Evolutionary conservation across 1,284 basidiomycete species (phyloP).

Genomic region (Boletus albobrunnescens): DNA sequence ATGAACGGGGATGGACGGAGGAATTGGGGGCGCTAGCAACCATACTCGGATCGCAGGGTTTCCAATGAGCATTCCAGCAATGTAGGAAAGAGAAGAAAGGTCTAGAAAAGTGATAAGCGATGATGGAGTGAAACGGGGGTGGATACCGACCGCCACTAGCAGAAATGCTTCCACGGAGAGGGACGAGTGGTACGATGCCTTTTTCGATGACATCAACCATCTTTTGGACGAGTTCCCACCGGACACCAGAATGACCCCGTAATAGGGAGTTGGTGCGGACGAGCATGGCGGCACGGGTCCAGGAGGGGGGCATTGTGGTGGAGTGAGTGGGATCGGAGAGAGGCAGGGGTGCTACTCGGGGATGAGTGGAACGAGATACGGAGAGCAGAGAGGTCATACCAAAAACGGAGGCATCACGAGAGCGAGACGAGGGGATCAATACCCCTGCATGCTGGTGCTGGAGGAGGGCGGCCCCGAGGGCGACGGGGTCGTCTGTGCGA

Average conservation of each 20-base stretch:
- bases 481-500: conserved; percentile 62
- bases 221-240: conserved; percentile 76
- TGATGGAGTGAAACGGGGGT: neutral
- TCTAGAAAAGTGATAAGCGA: conserved; percentile 39
- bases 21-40: conserved; percentile 15
- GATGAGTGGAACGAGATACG: conserved; percentile 1
- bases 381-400: conserved; percentile 7
- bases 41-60: conserved; percentile 77
- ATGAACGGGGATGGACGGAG: conserved; percentile 1
- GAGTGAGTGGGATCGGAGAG: conserved; percentile 64
- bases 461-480: conserved; percentile 71
- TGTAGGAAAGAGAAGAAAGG: conserved; percentile 77
- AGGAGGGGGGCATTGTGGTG: conserved; percentile 80
- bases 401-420: conserved; percentile 36
- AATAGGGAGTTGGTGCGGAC: conserved; percentile 85
- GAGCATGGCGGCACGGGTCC: conserved; percentile 86
- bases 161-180: conserved; percentile 80
- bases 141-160: conserved; percentile 65
- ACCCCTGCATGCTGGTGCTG: conserved; percentile 79
- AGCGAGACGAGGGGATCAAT: conserved; percentile 24
- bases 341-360: conserved; percentile 46
- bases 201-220: conserved; percentile 72
- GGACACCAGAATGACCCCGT: conserved; percentile 84
- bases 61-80: conserved; percentile 75
- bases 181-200: conserved; percentile 78